Evolutionary conservation across 805 yeast genomes (phyloP).

Genomic region (Teunomyces atbi): DNA sequence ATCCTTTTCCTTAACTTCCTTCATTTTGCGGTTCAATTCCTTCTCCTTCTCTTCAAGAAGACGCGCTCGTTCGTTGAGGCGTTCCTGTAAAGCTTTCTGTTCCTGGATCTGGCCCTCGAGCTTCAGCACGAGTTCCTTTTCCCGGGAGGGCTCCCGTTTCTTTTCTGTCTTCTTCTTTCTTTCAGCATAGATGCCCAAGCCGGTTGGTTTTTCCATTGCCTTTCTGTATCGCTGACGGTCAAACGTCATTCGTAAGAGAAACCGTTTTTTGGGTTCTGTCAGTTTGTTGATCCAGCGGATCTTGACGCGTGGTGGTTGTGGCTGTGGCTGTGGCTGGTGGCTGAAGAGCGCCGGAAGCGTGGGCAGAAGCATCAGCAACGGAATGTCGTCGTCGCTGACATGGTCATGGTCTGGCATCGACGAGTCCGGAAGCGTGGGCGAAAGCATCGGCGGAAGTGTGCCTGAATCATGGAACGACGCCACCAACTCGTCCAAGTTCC

Average conservation of each 20-base stretch:
- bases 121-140: not conserved
- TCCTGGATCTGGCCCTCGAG: not conserved
- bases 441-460: slow-evolving; percentile 35
- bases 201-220: not conserved
- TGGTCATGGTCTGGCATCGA: not conserved
- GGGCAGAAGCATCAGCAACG: slow-evolving; percentile 32
- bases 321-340: not conserved
- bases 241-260: slow-evolving; percentile 25
- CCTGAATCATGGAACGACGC: slow-evolving; percentile 32
- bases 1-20: slow-evolving; percentile 2
- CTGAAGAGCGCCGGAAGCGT: slow-evolving; percentile 30
- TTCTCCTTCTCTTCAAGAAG: not conserved
- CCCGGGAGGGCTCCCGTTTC: not conserved
- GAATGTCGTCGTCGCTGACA: slow-evolving; percentile 23
- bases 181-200: slow-evolving; percentile 1
- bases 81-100: not conserved
- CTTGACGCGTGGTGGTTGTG: slow-evolving; percentile 5
- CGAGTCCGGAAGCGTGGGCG: slow-evolving; percentile 36
- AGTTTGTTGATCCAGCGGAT: slow-evolving; percentile 29
- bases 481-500: slow-evolving; percentile 43
- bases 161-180: not conserved
- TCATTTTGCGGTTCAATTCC: not conserved
- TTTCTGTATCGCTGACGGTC: not conserved
- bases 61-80: not conserved
- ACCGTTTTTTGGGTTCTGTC: slow-evolving; percentile 20